Conservation (phyloP, 495 filamentous ascomycete species). For the Tuber borchii region DNA sequence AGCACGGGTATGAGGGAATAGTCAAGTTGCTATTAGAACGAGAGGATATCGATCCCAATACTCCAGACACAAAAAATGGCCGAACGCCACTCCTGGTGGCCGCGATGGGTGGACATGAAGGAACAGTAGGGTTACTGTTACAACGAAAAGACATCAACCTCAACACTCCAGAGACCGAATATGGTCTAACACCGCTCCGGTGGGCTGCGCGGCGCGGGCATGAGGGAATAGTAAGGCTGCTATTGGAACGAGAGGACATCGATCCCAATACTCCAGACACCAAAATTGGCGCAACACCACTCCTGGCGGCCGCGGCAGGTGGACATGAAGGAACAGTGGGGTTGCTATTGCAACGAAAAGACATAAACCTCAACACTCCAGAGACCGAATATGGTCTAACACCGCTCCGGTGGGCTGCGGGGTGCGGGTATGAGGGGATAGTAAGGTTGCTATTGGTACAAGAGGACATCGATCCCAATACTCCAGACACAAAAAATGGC, state of each 20-base stretch:
- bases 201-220: slow-evolving; percentile 45
- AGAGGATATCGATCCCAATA: slow-evolving; percentile 2
- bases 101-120: slow-evolving; percentile 36
- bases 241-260: slow-evolving; percentile 8
- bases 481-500: too few relatives aligned
- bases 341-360: slow-evolving; percentile 2
- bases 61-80: not conserved
- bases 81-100: slow-evolving; percentile 37
- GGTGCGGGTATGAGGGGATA: too few relatives aligned
- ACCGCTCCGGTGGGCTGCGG: not conserved
- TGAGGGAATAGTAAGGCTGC: slow-evolving; percentile 39
- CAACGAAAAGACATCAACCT: slow-evolving; percentile 4
- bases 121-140: slow-evolving; percentile 37
- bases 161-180: slow-evolving; percentile 6
- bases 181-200: slow-evolving; percentile 42
- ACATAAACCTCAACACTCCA: not conserved
- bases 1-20: slow-evolving; percentile 30
- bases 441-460: not conserved
- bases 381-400: not conserved
- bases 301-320: slow-evolving; percentile 42
- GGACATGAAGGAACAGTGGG: slow-evolving; percentile 44
- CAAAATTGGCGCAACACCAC: slow-evolving; percentile 29
- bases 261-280: not conserved
- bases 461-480: slow-evolving; percentile 28
- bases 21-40: slow-evolving; percentile 35